Percentiles rank a stretch among this genome's conserved stretches.
phyloP scores from a whole-genome alignment of 2,329 filamentous ascomycete genomes.

The Orbilia ellipsospora region DNA sequence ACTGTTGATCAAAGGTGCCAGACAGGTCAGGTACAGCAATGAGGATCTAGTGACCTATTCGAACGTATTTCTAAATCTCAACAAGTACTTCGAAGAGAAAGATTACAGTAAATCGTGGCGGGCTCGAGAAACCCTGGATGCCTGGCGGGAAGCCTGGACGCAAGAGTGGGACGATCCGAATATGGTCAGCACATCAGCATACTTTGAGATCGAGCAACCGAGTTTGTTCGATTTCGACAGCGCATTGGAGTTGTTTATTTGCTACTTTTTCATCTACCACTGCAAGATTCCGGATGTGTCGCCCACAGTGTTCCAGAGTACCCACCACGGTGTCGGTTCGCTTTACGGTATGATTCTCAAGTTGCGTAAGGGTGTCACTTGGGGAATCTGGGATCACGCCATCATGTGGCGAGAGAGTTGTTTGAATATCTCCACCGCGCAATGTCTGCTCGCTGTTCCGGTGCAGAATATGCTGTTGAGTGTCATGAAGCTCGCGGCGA shows the following conservation, averaged over 20 bases:
- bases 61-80: slow-evolving; percentile 66
- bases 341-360: slow-evolving; percentile 73
- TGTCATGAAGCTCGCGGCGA: slow-evolving; percentile 65
- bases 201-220: slow-evolving; percentile 61
- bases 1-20: slow-evolving; percentile 66
- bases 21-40: slow-evolving; percentile 64
- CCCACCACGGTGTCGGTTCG: slow-evolving; percentile 72
- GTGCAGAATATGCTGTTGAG: slow-evolving; percentile 66
- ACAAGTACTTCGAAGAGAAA: slow-evolving; percentile 67
- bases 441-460: slow-evolving; percentile 66
- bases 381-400: slow-evolving; percentile 74
- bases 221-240: slow-evolving; percentile 60
- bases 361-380: slow-evolving; percentile 70
- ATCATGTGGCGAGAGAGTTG: slow-evolving; percentile 72
- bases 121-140: slow-evolving; percentile 64
- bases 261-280: slow-evolving; percentile 69
- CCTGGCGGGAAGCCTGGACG: slow-evolving; percentile 66
- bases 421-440: slow-evolving; percentile 66
- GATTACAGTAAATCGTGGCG: slow-evolving; percentile 67
- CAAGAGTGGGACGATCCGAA: slow-evolving; percentile 63
- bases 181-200: slow-evolving; percentile 59
- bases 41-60: slow-evolving; percentile 65
- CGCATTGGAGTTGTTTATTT: slow-evolving; percentile 61
- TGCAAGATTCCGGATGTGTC: slow-evolving; percentile 69
- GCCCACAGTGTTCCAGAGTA: slow-evolving; percentile 72